Percentiles rank a stretch among this genome's conserved stretches.
These are phyloP conservation scores for Wickerhamomyces hampshirensis DNA, from an alignment of 805 yeast species.

Conservation along the genomic window DNA sequence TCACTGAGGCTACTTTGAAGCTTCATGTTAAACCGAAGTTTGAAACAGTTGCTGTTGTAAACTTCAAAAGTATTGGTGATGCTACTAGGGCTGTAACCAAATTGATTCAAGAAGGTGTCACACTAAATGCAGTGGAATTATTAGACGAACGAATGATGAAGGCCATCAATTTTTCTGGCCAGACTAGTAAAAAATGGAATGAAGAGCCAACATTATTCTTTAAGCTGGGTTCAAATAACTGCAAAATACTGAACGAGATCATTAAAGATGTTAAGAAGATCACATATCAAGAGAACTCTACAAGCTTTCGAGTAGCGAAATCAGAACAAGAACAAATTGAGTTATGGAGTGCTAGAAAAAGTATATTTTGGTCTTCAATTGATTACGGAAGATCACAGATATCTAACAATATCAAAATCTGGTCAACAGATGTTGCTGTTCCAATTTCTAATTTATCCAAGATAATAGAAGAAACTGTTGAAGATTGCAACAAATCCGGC, in stretches of 20 bases:
- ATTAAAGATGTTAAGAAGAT: constrained; percentile 44
- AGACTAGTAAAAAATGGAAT: constrained; percentile 46
- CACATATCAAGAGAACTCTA: constrained; percentile 44
- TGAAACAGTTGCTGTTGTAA: constrained; percentile 64
- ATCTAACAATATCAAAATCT: constrained; percentile 42
- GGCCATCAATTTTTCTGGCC: constrained; percentile 54
- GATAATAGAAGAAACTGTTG: constrained; percentile 54
- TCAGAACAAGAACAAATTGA: constrained; percentile 54
- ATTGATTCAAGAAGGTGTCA: constrained; percentile 56
- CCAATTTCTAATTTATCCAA: constrained; percentile 63
- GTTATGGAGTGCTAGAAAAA: constrained; percentile 73
- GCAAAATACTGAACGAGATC: constrained; percentile 36
- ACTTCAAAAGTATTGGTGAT: constrained; percentile 62
- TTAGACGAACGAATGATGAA: constrained; percentile 70
- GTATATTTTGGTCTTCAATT: constrained; percentile 60
- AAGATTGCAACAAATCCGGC: constrained; percentile 49
- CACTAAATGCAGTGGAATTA: constrained; percentile 67
- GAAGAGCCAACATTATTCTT: constrained; percentile 59
- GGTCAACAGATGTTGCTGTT: constrained; percentile 80
- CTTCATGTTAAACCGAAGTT: constrained; percentile 57
- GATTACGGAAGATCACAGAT: constrained; percentile 52
- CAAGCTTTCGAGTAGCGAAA: constrained; percentile 53
- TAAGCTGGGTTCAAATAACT: constrained; percentile 51
- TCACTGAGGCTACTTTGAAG: constrained; percentile 72
- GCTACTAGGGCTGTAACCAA: constrained; percentile 68